Evolutionary conservation across 768 basidiomycete genomes (phyloP).

Genomic region (Terana coerulea): DNA sequence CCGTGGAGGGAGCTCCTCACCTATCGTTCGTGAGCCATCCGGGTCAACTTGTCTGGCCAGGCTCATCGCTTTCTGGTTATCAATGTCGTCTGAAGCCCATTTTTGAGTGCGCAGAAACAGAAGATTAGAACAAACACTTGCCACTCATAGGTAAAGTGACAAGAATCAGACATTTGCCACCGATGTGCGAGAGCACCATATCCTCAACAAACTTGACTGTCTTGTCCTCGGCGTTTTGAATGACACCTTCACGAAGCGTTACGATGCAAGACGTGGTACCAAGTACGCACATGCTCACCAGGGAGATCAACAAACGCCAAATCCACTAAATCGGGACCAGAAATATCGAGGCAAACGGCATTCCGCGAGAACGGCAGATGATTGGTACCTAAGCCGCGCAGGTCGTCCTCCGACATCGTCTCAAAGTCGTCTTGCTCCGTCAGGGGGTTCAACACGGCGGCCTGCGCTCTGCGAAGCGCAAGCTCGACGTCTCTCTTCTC

Average conservation of each 20-base stretch:
- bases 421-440: constrained; percentile 28
- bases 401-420: background rate
- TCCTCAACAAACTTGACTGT: constrained; percentile 42
- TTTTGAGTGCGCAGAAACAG: background rate
- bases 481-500: constrained; percentile 46
- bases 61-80: constrained; percentile 52
- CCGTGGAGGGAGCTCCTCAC: constrained; percentile 21
- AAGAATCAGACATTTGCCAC: constrained; percentile 49
- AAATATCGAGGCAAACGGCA: constrained; percentile 15
- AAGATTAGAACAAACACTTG: constrained; percentile 16
- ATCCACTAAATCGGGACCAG: constrained; percentile 21
- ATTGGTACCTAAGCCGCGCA: too few relatives aligned
- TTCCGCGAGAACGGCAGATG: constrained; percentile 25
- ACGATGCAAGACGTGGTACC: background rate
- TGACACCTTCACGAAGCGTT: constrained; percentile 36
- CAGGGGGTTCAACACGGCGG: constrained; percentile 50
- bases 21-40: constrained; percentile 49
- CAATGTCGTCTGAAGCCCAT: constrained; percentile 44
- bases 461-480: constrained; percentile 57
- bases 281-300: background rate
- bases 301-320: constrained; percentile 25
- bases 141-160: constrained; percentile 53
- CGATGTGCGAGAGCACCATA: constrained; percentile 47
- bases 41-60: constrained; percentile 46
- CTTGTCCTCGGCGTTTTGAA: constrained; percentile 43